phyloP scores from a whole-genome alignment of 805 yeast species.

The Ogataea chonburiensis region DNA sequence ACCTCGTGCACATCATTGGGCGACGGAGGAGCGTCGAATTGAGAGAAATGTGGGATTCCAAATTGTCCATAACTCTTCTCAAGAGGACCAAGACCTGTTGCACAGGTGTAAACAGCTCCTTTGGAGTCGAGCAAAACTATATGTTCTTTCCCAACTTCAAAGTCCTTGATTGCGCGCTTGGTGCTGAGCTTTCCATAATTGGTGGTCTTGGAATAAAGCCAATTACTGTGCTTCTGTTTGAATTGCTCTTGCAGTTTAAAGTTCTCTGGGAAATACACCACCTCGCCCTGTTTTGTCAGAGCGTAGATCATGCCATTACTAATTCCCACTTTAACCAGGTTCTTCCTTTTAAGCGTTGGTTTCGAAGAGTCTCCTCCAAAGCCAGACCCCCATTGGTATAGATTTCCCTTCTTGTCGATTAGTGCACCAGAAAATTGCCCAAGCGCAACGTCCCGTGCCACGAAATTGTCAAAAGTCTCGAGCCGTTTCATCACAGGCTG shows the following conservation, averaged over 20 bases:
- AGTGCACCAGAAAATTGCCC: slow-evolving; percentile 52
- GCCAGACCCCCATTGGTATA: slow-evolving; percentile 68
- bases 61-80: slow-evolving; percentile 69
- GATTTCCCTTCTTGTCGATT: slow-evolving; percentile 65
- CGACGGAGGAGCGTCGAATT: slow-evolving; percentile 54
- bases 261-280: slow-evolving; percentile 36
- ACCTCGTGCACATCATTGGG: slow-evolving; percentile 53
- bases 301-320: slow-evolving; percentile 58
- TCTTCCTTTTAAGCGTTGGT: slow-evolving; percentile 46
- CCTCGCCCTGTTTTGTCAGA: slow-evolving; percentile 47
- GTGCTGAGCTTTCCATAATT: slow-evolving; percentile 19
- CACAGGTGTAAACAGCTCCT: slow-evolving; percentile 61
- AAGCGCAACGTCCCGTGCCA: slow-evolving; percentile 55
- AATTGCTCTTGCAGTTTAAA: slow-evolving; percentile 22
- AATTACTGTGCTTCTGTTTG: slow-evolving; percentile 8
- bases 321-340: slow-evolving; percentile 42
- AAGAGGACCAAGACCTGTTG: slow-evolving; percentile 51
- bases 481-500: slow-evolving; percentile 59
- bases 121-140: slow-evolving; percentile 56
- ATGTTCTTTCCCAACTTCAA: slow-evolving; percentile 65
- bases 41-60: slow-evolving; percentile 75
- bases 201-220: slow-evolving; percentile 17
- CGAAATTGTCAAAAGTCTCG: slow-evolving; percentile 59
- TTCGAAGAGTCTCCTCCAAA: slow-evolving; percentile 27
- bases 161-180: slow-evolving; percentile 34